Percentiles rank a stretch among this genome's conserved stretches.
These are phyloP conservation scores for Anisodus tanguticus DNA, from an alignment of 257 asterid genomes.

Conservation along the genomic window DNA sequence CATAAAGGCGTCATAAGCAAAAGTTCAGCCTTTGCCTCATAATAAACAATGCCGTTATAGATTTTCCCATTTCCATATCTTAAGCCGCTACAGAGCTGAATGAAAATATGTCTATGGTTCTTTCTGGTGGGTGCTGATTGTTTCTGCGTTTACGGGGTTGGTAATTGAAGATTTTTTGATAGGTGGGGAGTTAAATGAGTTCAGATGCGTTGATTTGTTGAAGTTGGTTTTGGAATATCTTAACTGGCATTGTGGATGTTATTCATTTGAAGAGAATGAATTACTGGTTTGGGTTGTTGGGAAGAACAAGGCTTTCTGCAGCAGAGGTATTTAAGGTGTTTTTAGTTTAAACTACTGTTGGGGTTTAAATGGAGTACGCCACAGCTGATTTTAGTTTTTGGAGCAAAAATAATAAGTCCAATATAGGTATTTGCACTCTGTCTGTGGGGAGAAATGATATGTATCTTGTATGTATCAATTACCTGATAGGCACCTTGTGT, in stretches of 20 bases:
- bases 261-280: neutral
- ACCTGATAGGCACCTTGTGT: neutral
- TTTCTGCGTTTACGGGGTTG: neutral
- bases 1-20: neutral
- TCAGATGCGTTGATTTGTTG: neutral
- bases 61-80: neutral
- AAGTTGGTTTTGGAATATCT: conserved; percentile 16
- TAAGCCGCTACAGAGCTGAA: neutral
- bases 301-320: conserved; percentile 11
- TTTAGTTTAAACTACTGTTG: neutral
- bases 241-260: conserved; percentile 8
- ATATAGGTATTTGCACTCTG: neutral
- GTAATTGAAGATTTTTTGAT: neutral
- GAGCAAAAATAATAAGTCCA: neutral
- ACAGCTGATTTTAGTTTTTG: neutral
- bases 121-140: neutral
- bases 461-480: neutral
- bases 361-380: neutral
- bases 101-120: neutral
- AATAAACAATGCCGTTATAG: neutral
- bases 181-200: conserved; percentile 9
- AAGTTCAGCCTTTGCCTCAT: neutral
- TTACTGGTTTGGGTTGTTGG: conserved; percentile 2
- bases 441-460: conserved; percentile 1
- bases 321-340: conserved; percentile 7